A percentile compares a stretch with the other conserved stretches of the same genome.
phyloP scores from a whole-genome alignment of 306 rosid genomes.

The Ceratonia siliqua region DNA sequence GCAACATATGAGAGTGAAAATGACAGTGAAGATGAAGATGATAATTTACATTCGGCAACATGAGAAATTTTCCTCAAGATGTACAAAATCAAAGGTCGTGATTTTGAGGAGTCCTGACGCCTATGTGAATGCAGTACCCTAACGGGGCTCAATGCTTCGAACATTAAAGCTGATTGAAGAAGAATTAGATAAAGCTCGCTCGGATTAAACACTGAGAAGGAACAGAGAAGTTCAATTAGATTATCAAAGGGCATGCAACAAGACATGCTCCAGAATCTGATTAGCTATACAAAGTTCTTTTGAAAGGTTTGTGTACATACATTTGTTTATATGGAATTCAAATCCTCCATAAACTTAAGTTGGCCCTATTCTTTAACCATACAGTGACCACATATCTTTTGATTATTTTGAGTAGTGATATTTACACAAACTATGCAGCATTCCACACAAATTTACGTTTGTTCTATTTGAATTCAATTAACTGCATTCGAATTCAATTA shows the following conservation, averaged over 20 bases:
- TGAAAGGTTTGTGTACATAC: conserved; percentile 27
- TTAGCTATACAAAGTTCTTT: neutral
- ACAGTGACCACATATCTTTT: neutral
- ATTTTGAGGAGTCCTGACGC: conserved; percentile 1
- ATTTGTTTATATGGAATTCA: neutral
- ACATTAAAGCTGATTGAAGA: conserved; percentile 3
- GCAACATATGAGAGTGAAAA: conserved; percentile 43
- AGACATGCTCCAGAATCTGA: conserved; percentile 18
- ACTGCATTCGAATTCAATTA: neutral
- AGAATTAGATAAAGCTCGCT: conserved; percentile 14
- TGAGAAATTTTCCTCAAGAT: conserved; percentile 35
- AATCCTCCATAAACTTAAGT: conserved; percentile 6
- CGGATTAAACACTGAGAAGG: conserved; percentile 22
- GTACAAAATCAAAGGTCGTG: conserved; percentile 37
- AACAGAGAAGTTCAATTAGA: conserved; percentile 9
- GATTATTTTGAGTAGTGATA: neutral
- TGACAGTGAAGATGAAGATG: conserved; percentile 47
- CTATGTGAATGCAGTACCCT: conserved; percentile 1
- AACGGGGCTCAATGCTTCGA: neutral
- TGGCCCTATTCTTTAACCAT: neutral
- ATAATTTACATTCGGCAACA: conserved; percentile 32
- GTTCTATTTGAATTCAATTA: neutral
- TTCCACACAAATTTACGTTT: neutral
- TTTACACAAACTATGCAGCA: neutral
- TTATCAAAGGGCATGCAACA: conserved; percentile 21